Conservation (phyloP, 2,329 filamentous ascomycete species). For the Ascochyta rabiei region DNA sequence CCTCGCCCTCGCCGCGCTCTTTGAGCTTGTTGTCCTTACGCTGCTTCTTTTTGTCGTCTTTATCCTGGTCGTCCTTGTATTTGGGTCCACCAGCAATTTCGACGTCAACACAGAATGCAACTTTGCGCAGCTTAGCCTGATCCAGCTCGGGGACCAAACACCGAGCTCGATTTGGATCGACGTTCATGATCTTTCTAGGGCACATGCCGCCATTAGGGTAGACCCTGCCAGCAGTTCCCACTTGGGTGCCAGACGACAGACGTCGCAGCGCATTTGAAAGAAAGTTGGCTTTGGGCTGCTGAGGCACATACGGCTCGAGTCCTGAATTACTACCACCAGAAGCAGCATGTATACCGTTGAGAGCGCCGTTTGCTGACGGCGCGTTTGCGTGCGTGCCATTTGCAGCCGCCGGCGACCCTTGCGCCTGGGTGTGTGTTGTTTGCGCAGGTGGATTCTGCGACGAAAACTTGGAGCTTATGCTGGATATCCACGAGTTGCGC, state of each 20-base stretch:
- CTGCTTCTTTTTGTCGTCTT: slow-evolving; percentile 57
- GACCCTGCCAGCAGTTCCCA: slow-evolving; percentile 57
- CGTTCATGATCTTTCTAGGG: slow-evolving; percentile 80
- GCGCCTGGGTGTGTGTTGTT: slow-evolving; percentile 42
- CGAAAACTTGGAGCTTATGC: slow-evolving; percentile 90
- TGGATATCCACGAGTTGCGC: slow-evolving; percentile 88
- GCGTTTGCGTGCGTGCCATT: slow-evolving; percentile 59
- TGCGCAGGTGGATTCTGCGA: slow-evolving; percentile 54
- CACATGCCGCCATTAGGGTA: slow-evolving; percentile 72
- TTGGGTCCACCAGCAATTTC: slow-evolving; percentile 90
- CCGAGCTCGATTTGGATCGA: slow-evolving; percentile 79
- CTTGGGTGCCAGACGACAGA: slow-evolving; percentile 67
- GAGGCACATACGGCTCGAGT: slow-evolving; percentile 70
- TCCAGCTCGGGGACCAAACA: slow-evolving; percentile 81
- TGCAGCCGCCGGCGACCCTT: slow-evolving; percentile 46
- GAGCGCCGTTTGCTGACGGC: slow-evolving; percentile 48
- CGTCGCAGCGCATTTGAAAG: slow-evolving; percentile 81
- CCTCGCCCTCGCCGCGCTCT: slow-evolving; percentile 76
- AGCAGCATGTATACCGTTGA: slow-evolving; percentile 48
- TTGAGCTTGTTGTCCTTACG: slow-evolving; percentile 61
- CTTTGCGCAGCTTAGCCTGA: slow-evolving; percentile 79
- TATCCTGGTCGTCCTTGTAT: slow-evolving; percentile 67
- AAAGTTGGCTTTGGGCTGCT: slow-evolving; percentile 78
- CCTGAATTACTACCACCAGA: slow-evolving; percentile 37
- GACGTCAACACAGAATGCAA: slow-evolving; percentile 96